Percentiles rank a stretch among this genome's conserved stretches.
phyloP scores from a whole-genome alignment of 495 filamentous ascomycete genomes.

The Tuber melanosporum region DNA sequence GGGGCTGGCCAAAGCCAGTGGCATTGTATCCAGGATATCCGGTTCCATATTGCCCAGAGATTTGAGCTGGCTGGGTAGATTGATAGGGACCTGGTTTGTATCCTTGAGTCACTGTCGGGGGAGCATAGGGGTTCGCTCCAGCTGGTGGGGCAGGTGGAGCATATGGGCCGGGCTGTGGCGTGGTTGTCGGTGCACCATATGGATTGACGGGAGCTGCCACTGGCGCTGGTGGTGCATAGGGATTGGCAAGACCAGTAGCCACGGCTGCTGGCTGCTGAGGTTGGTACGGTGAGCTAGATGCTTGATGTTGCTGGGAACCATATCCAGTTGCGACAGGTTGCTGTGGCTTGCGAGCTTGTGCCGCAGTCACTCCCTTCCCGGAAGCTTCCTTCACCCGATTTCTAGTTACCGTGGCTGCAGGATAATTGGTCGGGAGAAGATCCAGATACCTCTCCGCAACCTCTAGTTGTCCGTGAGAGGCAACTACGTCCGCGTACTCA shows the following conservation, averaged over 20 bases:
- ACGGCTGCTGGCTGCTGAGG: conserved; percentile 43
- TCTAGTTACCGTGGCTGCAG: conserved; percentile 79
- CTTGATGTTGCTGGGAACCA: conserved; percentile 43
- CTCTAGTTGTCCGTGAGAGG: conserved; percentile 77
- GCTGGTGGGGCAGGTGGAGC: conserved; percentile 45
- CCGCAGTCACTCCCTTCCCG: conserved; percentile 52
- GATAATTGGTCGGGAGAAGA: conserved; percentile 76
- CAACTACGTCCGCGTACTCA: conserved; percentile 93
- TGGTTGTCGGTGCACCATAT: conserved; percentile 43
- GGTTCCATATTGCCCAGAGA: conserved; percentile 46
- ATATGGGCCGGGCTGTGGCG: conserved; percentile 56
- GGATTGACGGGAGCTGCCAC: conserved; percentile 20
- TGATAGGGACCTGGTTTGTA: conserved; percentile 48
- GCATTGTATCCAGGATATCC: conserved; percentile 36
- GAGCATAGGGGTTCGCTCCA: not conserved
- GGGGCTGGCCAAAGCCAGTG: conserved; percentile 44
- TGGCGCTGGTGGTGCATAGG: conserved; percentile 39
- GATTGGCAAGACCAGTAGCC: conserved; percentile 31
- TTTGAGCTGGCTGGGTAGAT: conserved; percentile 44
- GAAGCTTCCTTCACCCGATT: conserved; percentile 82
- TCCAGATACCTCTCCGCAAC: conserved; percentile 87
- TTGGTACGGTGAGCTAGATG: conserved; percentile 43
- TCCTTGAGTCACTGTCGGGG: conserved; percentile 5
- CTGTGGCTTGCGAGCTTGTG: conserved; percentile 31
- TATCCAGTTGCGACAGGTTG: conserved; percentile 40